Base-by-base conservation (phyloP, 2,329 filamentous ascomycete genomes). In the Hymenotorrendiella dingleyae region DNA sequence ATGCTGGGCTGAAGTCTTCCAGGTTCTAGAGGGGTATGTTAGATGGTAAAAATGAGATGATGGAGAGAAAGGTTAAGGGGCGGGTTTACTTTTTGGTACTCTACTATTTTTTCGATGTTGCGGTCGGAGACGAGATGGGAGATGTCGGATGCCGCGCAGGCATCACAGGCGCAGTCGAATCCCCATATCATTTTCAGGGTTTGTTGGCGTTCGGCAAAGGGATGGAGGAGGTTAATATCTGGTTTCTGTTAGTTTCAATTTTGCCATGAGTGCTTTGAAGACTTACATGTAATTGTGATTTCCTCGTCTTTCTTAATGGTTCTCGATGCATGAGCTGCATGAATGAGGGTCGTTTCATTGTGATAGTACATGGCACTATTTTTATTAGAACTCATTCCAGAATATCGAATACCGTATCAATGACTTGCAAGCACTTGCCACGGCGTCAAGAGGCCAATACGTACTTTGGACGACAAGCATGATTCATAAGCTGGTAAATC, bases 391-490 rank as follows among this genome's bases (percentile, higher is more conserved):
- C 27, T 16, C 12, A 9, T 1, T 30, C 9, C 36, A 7, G 12
- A 11, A 27, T 16, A n/a, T n/a, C n/a, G n/a, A n/a, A n/a, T n/a
- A n/a, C n/a, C n/a, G n/a, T n/a, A n/a, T n/a, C n/a, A n/a, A n/a
- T n/a, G n/a, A n/a, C n/a, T n/a, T n/a, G n/a, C n/a, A n/a, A n/a
- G n/a, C n/a, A n/a, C n/a, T n/a, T n/a, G n/a, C n/a, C n/a, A n/a
- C n/a, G n/a, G n/a, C n/a, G n/a, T 7, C 6, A 23, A 3, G 8
- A 19, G 1, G 22, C 11, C 21, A 30, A 20, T 14, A 58, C 61
- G 28, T 58, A 62, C 48, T 67, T 68, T 17, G 66, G 66, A n/a
- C 59, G 58, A 44, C 66, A 68, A 42, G 64, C 65, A 47, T 69
- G 67, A 43, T 69, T 69, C 42, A 69, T 54, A 2, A 65, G 56